Base-by-base conservation (phyloP, 2,329 filamentous ascomycete genomes). In the Aspergillus bombycis region DNA sequence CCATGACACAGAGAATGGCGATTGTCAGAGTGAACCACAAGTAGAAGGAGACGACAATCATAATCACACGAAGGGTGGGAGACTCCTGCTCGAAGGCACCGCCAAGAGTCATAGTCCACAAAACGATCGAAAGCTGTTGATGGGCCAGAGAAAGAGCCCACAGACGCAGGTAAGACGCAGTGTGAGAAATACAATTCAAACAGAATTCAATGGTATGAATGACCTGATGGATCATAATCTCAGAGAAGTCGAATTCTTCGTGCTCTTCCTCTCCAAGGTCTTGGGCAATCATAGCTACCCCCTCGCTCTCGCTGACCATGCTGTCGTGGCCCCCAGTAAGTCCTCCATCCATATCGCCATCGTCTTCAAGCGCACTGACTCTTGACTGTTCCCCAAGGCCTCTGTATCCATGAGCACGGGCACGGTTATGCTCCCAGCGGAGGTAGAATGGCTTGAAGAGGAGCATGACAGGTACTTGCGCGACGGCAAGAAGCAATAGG, bases 181-280 rank as follows among this genome's bases (percentile, higher is more conserved):
- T 99, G 82, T 99, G 95, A 34, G 95, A 99, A 67, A 99, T 94
- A 79, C 94, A 98, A 85, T 99, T 99, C 72, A 99, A 86, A 77
- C 95, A 99, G 84, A 99, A 99, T 85, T 99, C 93, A 74, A 98
- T 98, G 21, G 94, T 98, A 83, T 98, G 96, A 75, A 99, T 99
- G 77, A 97, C 88, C 79, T 99, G 95, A 81, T 99, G 95, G 75
- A 99, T 99, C 93, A 99, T 97, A 67, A 93, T 87, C 78, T 99
- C 95, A 64, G 91, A 88, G 77, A 99, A 99, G 72, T 99, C 95
- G 77, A 99, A 99, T 76, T 99, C 95, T 74, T 95, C 94, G 71
- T 97, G 92, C 70, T 94, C 94, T 56, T 92, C 92, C 36, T 89
- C 86, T 53, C 80, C 82, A 69, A 96, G 88, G 74, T 95, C 92